Base-by-base conservation (phyloP, 345 rosid genomes). In the Trapa bicornis region DNA sequence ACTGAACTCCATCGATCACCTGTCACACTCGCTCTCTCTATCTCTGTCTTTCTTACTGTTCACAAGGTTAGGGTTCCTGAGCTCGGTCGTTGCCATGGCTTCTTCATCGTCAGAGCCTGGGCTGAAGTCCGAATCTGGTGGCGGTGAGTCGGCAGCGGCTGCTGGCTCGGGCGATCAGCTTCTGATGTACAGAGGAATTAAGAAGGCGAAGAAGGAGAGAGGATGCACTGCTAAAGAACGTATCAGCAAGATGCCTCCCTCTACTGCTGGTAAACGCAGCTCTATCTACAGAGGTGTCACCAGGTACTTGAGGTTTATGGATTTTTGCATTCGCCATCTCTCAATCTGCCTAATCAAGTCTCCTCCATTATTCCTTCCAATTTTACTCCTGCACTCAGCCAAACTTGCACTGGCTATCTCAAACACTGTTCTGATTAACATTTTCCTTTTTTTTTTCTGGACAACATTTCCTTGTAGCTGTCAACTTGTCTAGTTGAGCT, bases 251-350 rank as follows among this genome's bases (percentile, higher is more conserved):
- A 91, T 94, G 99, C 96, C 95, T 61, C 99, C 99, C 61, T 87
- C 95, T 15, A 89, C 99, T 0, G 97, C 97, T 53, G 99, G 99
- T 13, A 94, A 94, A 84, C 92, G 99, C 75, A 94, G 99, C 72
- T 94, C 99, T 63, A 94, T 94, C 70, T 94, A 94, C 81, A 96
- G 99, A 3, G 99, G 99, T 52, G 99, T 94, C 77, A 94, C 99
- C 76, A 91, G 97, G 99, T 91, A 66, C 58, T 63, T 50, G 10
- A 2, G 9, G 2, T 54, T 54, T 5, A 54, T 22, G 60, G 60
- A n/a, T 22, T 22, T 6, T 8, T 54, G 35, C 35, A 22, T 4
- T 54, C 60, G 60, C 33, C 32, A 54, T 0, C 12, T 9, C 41
- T 50, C 14, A 39, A 45, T 48, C 37, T 37, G 61, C 14, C 3